Base-by-base conservation (phyloP, 2,329 filamentous ascomycete species). In the Graphilbum ipis-grandicollis region DNA sequence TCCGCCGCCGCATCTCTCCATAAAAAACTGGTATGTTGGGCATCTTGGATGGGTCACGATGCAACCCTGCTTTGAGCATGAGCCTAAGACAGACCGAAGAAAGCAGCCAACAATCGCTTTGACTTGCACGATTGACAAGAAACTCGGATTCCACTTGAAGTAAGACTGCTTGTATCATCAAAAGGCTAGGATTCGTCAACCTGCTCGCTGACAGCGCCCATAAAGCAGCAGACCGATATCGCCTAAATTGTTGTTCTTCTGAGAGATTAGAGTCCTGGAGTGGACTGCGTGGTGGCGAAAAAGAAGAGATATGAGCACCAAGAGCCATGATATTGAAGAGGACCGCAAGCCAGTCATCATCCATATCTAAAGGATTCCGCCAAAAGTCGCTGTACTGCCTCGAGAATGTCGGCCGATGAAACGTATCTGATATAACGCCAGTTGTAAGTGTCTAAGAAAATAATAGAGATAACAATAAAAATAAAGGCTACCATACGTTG, bases 41-140 rank as follows among this genome's bases (percentile, higher is more conserved):
- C 42, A 71, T 52, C 44, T 63, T 60, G 44, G 54, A 60, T 1
- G 68, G 62, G 44, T 74, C 69, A 17, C 69, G 63, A 45, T 73
- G 69, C 14, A 71, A 53, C 9, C 69, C 69, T 64, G 71, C 68
- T 45, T 68, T 68, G 35, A 74, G 52, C 56, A 71, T 67, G 3
- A 73, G 51, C 6, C 68, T 64, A 30, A 72, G 55, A 21, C 59
- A 54, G 10, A 66, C 58, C 4, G 62, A 60, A 1, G 59, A 59
- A 9, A 73, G 51, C 22, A 73, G 48, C 47, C 69, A 74, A 47
- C 63, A 66, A 44, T 63, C 63, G 49, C 66, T 64, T 49, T 69
- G 66, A 25, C 60, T 60, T 10, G 58, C 56, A 18, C 61, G 59
- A 48, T 61, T 66, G 33, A 64, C 52, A 14, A 71, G 43, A 44